phyloP scores from a whole-genome alignment of 1,139 yeast species.

The Pichia sp. region DNA sequence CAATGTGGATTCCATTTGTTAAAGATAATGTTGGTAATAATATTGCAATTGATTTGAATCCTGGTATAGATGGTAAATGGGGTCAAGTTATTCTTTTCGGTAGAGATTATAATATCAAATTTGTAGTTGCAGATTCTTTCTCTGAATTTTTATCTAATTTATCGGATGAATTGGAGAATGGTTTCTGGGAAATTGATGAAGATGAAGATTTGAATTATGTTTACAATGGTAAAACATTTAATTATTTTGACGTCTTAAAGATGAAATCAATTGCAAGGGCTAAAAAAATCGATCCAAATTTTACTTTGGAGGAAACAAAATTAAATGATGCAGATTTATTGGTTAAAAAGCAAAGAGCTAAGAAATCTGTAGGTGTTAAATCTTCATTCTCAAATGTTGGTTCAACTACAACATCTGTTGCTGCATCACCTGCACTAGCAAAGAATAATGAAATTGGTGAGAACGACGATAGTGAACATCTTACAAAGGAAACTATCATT shows the following conservation, averaged over 20 bases:
- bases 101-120: constrained; percentile 55
- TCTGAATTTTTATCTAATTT: constrained; percentile 46
- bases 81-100: constrained; percentile 62
- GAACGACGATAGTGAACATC: not conserved
- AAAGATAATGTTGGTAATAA: constrained; percentile 56
- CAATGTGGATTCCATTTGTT: constrained; percentile 54
- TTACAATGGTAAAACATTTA: constrained; percentile 40
- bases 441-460: not conserved
- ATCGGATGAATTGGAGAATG: constrained; percentile 46
- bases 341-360: constrained; percentile 4
- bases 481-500: constrained; percentile 17
- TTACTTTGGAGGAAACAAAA: constrained; percentile 7
- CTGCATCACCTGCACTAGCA: not conserved
- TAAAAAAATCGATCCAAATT: constrained; percentile 13
- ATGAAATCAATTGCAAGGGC: constrained; percentile 24
- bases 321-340: constrained; percentile 13
- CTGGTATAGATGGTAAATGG: constrained; percentile 53
- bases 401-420: constrained; percentile 1
- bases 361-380: too few relatives aligned
- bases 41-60: constrained; percentile 55
- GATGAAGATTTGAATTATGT: constrained; percentile 43
- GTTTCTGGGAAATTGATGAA: constrained; percentile 46
- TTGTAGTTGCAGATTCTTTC: constrained; percentile 50
- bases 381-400: constrained; percentile 12
- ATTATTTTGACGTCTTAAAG: constrained; percentile 48